A percentile compares a stretch with the other conserved stretches of the same genome.
Evolutionary conservation across 2,329 filamentous ascomycete genomes (phyloP).

Genomic region (Graphilbum fragrans): DNA sequence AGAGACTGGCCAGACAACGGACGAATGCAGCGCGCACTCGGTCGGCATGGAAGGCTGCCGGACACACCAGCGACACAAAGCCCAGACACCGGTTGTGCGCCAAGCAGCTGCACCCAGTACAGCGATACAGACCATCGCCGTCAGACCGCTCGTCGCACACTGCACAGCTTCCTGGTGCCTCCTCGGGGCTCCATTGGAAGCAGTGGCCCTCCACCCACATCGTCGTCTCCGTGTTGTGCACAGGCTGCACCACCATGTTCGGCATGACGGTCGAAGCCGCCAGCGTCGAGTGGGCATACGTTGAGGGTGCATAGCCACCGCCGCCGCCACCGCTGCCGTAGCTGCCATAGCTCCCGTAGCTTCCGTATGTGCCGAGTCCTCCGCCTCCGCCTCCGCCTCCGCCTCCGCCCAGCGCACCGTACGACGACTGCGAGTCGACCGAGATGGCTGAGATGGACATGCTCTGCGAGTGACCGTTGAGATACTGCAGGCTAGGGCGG

Average conservation of each 20-base stretch:
- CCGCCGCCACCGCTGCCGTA: neutral
- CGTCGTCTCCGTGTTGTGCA: conserved; percentile 64
- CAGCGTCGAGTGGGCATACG: conserved; percentile 76
- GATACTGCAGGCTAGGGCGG: conserved; percentile 62
- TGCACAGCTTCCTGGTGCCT: conserved; percentile 51
- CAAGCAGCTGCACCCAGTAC: conserved; percentile 48
- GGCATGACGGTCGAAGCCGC: conserved; percentile 82
- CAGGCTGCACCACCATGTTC: conserved; percentile 67
- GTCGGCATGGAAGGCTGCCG: conserved; percentile 48
- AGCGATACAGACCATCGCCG: conserved; percentile 63
- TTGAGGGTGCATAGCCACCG: conserved; percentile 64
- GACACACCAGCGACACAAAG: conserved; percentile 51
- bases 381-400: conserved; percentile 21
- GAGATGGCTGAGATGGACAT: conserved; percentile 48
- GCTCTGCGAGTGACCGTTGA: conserved; percentile 43
- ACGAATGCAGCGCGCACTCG: conserved; percentile 53
- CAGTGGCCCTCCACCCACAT: conserved; percentile 82
- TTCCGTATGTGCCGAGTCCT: neutral
- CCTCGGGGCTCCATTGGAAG: conserved; percentile 51
- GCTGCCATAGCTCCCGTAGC: neutral
- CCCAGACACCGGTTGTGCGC: conserved; percentile 50
- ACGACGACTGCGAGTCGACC: conserved; percentile 57
- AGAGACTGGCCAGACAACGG: conserved; percentile 50
- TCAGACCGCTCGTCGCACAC: conserved; percentile 67
- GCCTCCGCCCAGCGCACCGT: conserved; percentile 25